These are phyloP conservation scores for Sporothrix protearum DNA, from an alignment of 2,329 filamentous ascomycete genomes.

Conservation along the genomic window DNA sequence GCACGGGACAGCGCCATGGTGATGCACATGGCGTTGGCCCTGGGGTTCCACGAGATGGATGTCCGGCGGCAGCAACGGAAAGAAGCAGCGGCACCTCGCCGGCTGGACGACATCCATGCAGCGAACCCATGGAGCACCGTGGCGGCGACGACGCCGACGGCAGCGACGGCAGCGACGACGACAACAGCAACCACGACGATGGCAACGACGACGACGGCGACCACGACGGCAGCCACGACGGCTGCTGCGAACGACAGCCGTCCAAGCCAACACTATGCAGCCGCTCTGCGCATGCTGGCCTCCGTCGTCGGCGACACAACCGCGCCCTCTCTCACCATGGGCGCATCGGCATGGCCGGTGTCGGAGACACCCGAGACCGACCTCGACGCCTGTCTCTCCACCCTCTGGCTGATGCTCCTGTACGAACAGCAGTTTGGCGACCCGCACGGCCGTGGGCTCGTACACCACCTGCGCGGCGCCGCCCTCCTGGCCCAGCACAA, in stretches of 20 bases:
- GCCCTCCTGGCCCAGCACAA: neutral
- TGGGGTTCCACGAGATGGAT: conserved; percentile 8
- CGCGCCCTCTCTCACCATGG: neutral
- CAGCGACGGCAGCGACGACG: too few species aligned
- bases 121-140: too few species aligned
- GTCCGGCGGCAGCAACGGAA: neutral
- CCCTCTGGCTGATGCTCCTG: neutral
- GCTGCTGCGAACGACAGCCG: neutral
- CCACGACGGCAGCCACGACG: neutral
- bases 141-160: too few species aligned
- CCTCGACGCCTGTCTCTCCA: neutral
- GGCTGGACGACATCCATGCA: too few species aligned
- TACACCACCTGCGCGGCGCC: neutral
- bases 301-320: neutral
- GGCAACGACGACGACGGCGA: neutral
- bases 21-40: conserved; percentile 10
- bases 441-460: neutral
- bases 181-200: too few species aligned
- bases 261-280: neutral
- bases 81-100: neutral
- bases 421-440: conserved; percentile 9
- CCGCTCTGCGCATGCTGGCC: neutral
- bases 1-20: neutral
- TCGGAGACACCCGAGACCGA: neutral
- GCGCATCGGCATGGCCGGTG: too few species aligned